Evolutionary conservation across 2,329 filamentous ascomycete species (phyloP).

Genomic region (Aspergillus caelatus): DNA sequence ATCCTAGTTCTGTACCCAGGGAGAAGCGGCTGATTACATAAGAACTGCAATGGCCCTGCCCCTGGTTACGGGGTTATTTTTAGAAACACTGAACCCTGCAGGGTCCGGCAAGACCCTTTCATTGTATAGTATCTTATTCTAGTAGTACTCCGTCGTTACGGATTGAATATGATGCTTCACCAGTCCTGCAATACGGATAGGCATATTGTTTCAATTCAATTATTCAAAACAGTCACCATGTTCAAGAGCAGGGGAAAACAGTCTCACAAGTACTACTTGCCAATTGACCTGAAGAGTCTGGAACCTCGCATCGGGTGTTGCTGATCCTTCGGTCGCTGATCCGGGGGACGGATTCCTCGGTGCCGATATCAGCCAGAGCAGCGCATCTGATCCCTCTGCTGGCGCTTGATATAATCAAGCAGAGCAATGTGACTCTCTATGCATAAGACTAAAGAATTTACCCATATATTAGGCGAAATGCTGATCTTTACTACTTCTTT

Average conservation of each 20-base stretch:
- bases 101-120: not conserved
- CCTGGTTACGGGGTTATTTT: constrained; percentile 6
- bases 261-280: not conserved
- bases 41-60: not conserved
- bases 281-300: constrained; percentile 11
- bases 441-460: not conserved
- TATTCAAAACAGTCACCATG: too few relatives aligned
- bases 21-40: not conserved
- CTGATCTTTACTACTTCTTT: not conserved
- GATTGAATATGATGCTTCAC: not conserved
- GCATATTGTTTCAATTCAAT: not conserved
- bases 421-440: not conserved
- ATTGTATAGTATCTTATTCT: not conserved
- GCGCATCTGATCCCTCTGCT: not conserved
- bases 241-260: not conserved
- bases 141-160: not conserved
- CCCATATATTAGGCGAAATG: not conserved
- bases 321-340: constrained; percentile 17
- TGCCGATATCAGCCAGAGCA: not conserved
- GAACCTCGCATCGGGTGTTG: constrained; percentile 12
- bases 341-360: constrained; percentile 2
- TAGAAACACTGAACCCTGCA: constrained; percentile 8
- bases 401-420: not conserved
- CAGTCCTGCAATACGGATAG: not conserved
- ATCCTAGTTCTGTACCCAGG: too few relatives aligned